phyloP scores from a whole-genome alignment of 345 rosid genomes.

The Eutrema yunnanense region DNA sequence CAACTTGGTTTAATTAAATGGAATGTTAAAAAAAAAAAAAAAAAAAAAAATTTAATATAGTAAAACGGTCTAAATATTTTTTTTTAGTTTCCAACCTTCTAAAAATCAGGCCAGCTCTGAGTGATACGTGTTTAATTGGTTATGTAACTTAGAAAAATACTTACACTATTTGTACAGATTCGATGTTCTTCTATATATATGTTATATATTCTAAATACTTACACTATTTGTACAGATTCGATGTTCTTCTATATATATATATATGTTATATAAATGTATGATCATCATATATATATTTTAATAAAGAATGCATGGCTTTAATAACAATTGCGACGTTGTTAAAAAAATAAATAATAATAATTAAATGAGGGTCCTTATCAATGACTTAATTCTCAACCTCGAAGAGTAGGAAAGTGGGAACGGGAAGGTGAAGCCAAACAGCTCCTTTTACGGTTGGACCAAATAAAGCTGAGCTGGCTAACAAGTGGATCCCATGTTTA shows the following conservation, averaged over 20 bases:
- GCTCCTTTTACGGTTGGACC: constrained; percentile 18
- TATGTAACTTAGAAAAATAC: not conserved
- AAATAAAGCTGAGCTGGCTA: constrained; percentile 10
- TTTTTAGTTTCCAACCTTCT: too few species aligned
- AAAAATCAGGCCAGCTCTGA: too few species aligned
- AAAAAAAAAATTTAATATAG: too few species aligned
- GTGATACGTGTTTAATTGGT: not conserved
- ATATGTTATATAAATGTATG: not conserved
- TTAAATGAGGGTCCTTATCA: not conserved
- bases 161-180: not conserved
- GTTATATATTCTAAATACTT: too few species aligned
- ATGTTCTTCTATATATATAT: not conserved
- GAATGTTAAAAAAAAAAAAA: too few species aligned
- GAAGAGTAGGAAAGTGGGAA: constrained; percentile 11
- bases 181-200: not conserved
- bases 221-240: not conserved
- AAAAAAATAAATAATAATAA: not conserved
- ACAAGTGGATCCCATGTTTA: not conserved
- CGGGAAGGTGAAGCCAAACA: constrained; percentile 11
- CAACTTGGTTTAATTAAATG: too few species aligned
- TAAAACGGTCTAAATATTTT: too few species aligned
- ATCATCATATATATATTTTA: not conserved
- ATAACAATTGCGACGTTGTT: not conserved
- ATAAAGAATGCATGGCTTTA: not conserved
- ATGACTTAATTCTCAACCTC: not conserved